A percentile compares a stretch with the other conserved stretches of the same genome.
These are phyloP conservation scores for Aureobasidium sp. DNA, from an alignment of 2,329 filamentous ascomycete species.

Conservation along the genomic window DNA sequence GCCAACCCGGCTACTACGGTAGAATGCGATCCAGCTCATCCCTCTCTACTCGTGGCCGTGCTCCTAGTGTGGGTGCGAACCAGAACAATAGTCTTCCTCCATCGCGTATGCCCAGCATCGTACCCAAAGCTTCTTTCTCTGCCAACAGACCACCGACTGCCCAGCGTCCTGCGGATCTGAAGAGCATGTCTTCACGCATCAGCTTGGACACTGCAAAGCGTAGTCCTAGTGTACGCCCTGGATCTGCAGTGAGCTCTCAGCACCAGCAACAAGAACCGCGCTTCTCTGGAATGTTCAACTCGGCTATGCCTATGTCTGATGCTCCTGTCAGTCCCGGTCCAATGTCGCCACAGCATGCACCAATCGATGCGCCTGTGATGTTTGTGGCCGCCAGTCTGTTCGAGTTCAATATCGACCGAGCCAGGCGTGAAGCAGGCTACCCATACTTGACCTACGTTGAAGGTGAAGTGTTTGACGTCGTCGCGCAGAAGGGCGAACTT, in stretches of 20 bases:
- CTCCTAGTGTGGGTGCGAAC: conserved; percentile 7
- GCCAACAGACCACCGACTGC: conserved; percentile 27
- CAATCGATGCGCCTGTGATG: conserved; percentile 43
- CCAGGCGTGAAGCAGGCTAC: conserved; percentile 86
- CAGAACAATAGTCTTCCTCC: conserved; percentile 12
- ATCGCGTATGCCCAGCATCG: conserved; percentile 17
- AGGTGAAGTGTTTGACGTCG: conserved; percentile 66
- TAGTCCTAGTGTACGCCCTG: conserved; percentile 18
- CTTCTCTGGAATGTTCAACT: conserved; percentile 58
- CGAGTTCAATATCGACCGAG: conserved; percentile 92
- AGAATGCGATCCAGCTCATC: conserved; percentile 50
- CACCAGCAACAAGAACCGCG: conserved; percentile 21
- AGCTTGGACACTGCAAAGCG: conserved; percentile 19
- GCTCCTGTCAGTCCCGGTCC: conserved; percentile 18
- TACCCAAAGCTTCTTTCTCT: conserved; percentile 38
- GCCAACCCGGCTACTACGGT: conserved; percentile 18
- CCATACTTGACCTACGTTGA: conserved; percentile 93
- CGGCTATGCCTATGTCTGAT: conserved; percentile 73
- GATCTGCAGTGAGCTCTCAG: conserved; percentile 26
- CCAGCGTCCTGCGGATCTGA: conserved; percentile 18
- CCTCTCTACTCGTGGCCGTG: conserved; percentile 31
- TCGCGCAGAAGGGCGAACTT: conserved; percentile 92
- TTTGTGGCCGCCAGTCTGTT: conserved; percentile 92
- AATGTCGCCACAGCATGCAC: conserved; percentile 18
- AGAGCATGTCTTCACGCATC: conserved; percentile 11